These are phyloP conservation scores for Verticillium zaregamsianum DNA, from an alignment of 2,329 filamentous ascomycete species.

Conservation along the genomic window DNA sequence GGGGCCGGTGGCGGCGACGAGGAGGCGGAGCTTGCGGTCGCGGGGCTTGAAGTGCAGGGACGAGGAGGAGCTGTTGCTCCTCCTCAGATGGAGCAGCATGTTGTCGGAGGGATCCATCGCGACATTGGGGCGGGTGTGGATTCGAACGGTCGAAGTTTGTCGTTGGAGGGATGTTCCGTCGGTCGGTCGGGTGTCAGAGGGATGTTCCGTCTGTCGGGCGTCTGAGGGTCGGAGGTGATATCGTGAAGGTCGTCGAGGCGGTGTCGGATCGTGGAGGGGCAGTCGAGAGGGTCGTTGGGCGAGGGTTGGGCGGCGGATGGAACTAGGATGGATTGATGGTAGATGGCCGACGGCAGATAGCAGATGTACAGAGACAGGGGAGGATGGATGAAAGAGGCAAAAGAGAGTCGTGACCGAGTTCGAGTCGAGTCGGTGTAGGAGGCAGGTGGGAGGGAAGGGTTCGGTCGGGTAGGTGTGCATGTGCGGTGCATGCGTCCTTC, in stretches of 20 bases:
- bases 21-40: slow-evolving; percentile 51
- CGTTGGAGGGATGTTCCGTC: not conserved
- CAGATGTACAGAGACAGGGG: not conserved
- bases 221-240: not conserved
- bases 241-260: not conserved
- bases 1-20: slow-evolving; percentile 62
- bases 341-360: not conserved
- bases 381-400: no score
- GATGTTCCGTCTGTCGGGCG: not conserved
- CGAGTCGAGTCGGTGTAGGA: not conserved
- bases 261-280: not conserved
- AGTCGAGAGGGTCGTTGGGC: not conserved
- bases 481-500: not conserved
- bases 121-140: not conserved
- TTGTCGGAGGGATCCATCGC: slow-evolving; percentile 3
- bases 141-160: not conserved
- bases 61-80: slow-evolving; percentile 25
- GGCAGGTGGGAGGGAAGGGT: not conserved
- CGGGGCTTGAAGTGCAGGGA: slow-evolving; percentile 29
- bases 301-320: not conserved
- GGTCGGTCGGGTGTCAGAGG: not conserved
- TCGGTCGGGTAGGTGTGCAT: slow-evolving; percentile 2
- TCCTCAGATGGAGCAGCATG: slow-evolving; percentile 3
- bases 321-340: not conserved
- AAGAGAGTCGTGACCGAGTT: not conserved